phyloP scores from a whole-genome alignment of 192 early-diverging fungal species.

The Coemansia sp. region DNA sequence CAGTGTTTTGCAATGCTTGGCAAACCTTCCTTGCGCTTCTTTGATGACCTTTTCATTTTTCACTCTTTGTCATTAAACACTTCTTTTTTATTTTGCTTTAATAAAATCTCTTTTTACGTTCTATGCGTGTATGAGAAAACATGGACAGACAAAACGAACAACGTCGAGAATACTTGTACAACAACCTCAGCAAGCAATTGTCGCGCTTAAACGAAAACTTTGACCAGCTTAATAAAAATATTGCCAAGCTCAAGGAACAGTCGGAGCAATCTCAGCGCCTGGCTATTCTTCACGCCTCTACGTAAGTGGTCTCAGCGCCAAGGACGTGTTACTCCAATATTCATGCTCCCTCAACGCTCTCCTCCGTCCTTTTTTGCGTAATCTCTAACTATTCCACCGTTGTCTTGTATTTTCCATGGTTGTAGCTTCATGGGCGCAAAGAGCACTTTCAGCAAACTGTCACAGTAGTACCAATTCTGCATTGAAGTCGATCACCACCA shows the following conservation, averaged over 20 bases:
- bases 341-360: no score
- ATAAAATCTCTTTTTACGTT: background rate
- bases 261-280: constrained; percentile 45
- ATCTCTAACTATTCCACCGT: background rate
- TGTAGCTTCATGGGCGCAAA: constrained; percentile 50
- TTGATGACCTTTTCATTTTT: no score
- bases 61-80: background rate
- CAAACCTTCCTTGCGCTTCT: no score
- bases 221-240: constrained; percentile 38
- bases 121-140: background rate
- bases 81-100: background rate
- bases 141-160: constrained; percentile 46
- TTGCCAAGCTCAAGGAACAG: constrained; percentile 29
- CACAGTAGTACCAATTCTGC: background rate
- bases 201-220: constrained; percentile 44
- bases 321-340: no score
- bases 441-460: constrained; percentile 19
- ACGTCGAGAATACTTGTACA: constrained; percentile 43
- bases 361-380: no score
- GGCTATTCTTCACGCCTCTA: constrained; percentile 38
- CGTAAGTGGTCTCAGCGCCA: constrained; percentile 12
- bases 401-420: background rate
- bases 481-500: no score
- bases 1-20: no score
- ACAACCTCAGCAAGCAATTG: constrained; percentile 48